Percentiles rank a stretch among this genome's conserved stretches.
These are phyloP conservation scores for Lachnellula willkommii DNA, from an alignment of 2,329 filamentous ascomycete genomes.

Conservation along the genomic window DNA sequence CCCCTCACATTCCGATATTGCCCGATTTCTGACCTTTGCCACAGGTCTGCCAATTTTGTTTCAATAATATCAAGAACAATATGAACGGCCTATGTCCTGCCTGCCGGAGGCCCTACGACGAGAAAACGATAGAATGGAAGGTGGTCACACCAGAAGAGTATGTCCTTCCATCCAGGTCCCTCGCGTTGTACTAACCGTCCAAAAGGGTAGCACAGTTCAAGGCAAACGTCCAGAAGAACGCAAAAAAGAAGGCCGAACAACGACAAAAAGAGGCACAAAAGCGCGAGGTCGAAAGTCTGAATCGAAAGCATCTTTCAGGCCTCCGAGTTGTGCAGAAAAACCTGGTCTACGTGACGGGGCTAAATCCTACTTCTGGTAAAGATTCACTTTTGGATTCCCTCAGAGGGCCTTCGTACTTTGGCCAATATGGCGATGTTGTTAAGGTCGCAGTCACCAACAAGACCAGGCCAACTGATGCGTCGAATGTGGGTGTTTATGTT, in stretches of 20 bases:
- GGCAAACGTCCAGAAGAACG: slow-evolving; percentile 78
- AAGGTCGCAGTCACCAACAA: slow-evolving; percentile 95
- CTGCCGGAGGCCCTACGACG: slow-evolving; percentile 90
- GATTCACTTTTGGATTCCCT: slow-evolving; percentile 88
- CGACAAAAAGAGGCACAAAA: slow-evolving; percentile 95
- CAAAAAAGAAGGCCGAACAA: slow-evolving; percentile 81
- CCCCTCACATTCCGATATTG: background rate
- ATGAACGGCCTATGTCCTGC: slow-evolving; percentile 98
- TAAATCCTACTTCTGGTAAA: slow-evolving; percentile 87
- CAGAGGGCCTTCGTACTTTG: slow-evolving; percentile 88
- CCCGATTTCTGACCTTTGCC: slow-evolving; percentile 7
- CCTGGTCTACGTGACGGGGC: slow-evolving; percentile 92
- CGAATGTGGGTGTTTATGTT: slow-evolving; percentile 92
- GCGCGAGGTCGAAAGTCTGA: slow-evolving; percentile 90
- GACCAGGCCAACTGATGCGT: slow-evolving; percentile 54
- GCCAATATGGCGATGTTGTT: slow-evolving; percentile 95
- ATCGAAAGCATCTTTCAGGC: slow-evolving; percentile 90
- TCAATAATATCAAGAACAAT: slow-evolving; percentile 98
- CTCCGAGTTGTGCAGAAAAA: slow-evolving; percentile 98
- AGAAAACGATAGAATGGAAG: slow-evolving; percentile 96
- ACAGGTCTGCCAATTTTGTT: slow-evolving; percentile 98
- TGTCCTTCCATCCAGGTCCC: slow-evolving; percentile 32
- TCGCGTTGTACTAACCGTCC: slow-evolving; percentile 10
- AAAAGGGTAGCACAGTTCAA: slow-evolving; percentile 67
- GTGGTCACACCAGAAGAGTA: slow-evolving; percentile 93